These are phyloP conservation scores for Ceratobasidium sp. DNA, from an alignment of 1,284 basidiomycete species.

Conservation along the genomic window DNA sequence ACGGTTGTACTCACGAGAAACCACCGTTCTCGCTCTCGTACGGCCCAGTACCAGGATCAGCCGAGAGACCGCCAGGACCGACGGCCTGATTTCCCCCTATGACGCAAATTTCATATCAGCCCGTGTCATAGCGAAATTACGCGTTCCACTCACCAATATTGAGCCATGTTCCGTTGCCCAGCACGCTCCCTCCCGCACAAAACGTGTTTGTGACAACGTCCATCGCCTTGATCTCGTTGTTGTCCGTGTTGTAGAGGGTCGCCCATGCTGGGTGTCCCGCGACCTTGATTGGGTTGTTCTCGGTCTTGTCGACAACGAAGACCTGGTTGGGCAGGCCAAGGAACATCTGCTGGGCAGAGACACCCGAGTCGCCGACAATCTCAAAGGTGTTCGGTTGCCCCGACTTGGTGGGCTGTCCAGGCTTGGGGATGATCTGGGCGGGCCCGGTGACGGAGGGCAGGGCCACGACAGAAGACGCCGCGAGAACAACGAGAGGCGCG, in stretches of 20 bases:
- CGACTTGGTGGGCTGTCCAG: conserved; percentile 41
- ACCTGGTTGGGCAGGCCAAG: conserved; percentile 46
- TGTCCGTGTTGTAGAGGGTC: conserved; percentile 56
- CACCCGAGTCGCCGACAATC: conserved; percentile 55
- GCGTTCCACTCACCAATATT: conserved; percentile 42
- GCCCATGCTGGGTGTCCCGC: conserved; percentile 46
- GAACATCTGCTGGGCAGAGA: conserved; percentile 54
- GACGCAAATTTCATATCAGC: neutral
- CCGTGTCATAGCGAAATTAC: neutral
- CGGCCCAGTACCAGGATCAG: conserved; percentile 16
- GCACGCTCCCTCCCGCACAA: conserved; percentile 45
- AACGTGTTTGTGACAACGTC: conserved; percentile 57
- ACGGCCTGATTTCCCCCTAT: conserved; percentile 45
- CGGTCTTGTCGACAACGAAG: conserved; percentile 46
- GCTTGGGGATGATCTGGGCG: conserved; percentile 33
- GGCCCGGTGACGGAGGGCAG: conserved; percentile 28
- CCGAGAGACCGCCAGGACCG: conserved; percentile 37
- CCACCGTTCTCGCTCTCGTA: conserved; percentile 43
- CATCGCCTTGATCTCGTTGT: conserved; percentile 57
- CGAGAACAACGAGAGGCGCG: conserved; percentile 32
- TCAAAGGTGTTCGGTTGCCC: conserved; percentile 52
- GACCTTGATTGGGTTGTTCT: conserved; percentile 46
- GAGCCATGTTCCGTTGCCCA: conserved; percentile 46
- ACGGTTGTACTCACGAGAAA: conserved; percentile 38
- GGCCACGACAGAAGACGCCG: conserved; percentile 43